Conservation (phyloP, 75 land plant genomes). For the Isoetes taiwanensis region DNA sequence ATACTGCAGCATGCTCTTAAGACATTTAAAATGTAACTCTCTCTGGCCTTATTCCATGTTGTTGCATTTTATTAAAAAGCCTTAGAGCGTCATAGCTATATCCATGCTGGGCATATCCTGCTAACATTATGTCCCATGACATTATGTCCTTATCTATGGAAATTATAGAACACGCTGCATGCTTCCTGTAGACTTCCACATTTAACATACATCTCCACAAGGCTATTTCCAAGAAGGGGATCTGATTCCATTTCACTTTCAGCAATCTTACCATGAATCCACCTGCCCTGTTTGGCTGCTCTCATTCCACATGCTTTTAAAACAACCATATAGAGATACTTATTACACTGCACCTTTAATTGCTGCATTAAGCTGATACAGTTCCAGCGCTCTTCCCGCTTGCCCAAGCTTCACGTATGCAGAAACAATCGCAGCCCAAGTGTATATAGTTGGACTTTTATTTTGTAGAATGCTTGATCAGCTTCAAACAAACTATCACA, state of each 20-base stretch:
- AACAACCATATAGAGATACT: slow-evolving; percentile 13
- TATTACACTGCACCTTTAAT: slow-evolving; percentile 22
- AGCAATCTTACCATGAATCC: not conserved
- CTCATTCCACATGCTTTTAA: not conserved
- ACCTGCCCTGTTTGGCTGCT: not conserved
- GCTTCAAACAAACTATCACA: too few species aligned
- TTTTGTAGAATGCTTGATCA: too few species aligned
- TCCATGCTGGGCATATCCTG: slow-evolving; percentile 14
- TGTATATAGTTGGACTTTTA: slow-evolving; percentile 17
- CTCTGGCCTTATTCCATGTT: slow-evolving; percentile 18
- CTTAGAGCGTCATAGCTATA: slow-evolving; percentile 12
- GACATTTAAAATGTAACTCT: slow-evolving; percentile 24
- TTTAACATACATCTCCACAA: slow-evolving; percentile 42
- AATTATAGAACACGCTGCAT: slow-evolving; percentile 37
- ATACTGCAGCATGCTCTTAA: slow-evolving; percentile 37
- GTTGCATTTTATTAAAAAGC: slow-evolving; percentile 28
- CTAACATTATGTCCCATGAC: slow-evolving; percentile 47
- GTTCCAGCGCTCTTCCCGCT: slow-evolving; percentile 23
- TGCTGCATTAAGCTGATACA: slow-evolving; percentile 31
- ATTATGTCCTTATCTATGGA: slow-evolving; percentile 22
- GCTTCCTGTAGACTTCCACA: slow-evolving; percentile 22
- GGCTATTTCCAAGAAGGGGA: slow-evolving; percentile 22
- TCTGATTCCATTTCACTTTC: not conserved
- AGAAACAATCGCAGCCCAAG: slow-evolving; percentile 48
- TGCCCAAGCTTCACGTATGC: slow-evolving; percentile 27